Evolutionary conservation across 2,329 filamentous ascomycete genomes (phyloP), one percentile per base, ranked within the genome.

Genomic region (Aspergillus felis): DNA sequence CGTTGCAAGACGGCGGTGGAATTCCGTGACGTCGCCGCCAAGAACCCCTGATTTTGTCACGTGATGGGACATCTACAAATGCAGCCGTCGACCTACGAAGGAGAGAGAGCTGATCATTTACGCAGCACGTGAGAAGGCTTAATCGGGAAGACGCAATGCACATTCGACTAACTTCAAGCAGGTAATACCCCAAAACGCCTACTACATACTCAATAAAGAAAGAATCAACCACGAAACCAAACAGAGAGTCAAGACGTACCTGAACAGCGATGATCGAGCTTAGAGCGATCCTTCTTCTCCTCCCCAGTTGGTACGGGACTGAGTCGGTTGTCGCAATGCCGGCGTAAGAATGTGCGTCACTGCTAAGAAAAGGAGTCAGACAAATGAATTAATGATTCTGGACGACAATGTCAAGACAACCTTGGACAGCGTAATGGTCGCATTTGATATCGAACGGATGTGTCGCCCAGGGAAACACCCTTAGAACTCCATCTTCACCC

Each of bases 11-110:
- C 12, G 14, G 32, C 32, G 22, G 20, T 27, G 24, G 38, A 47
- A 51, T 48, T 61, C 60, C 55, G 63, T 67, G 65, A 67, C 65
- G 65, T 67, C 60, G 64, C 41, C 55, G 57, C 60, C 61, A 61
- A 61, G 57, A 58, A 50, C 59, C 58, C 53, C 56, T 28, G 56
- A 55, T 57, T 60, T 14, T 14, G 22, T 59, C 62, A 61, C 62
- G 61, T 66, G 60, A 52, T 55, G 3, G 1, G 14, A n/a, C 14
- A 38, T 38, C 5, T 7, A 17, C 32, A 17, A 25, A 10, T n/a
- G 10, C 27, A 35, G 25, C 22, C n/a, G 41, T 51, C 10, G 9
- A 24, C 32, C 14, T 35, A 35, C 14, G 32, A 6, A 17, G 17
- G 32, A 38, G 6, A 17, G 32, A 17, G 32, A 38, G 14, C 5